A percentile compares a stretch with the other conserved stretches of the same genome.
These are phyloP conservation scores for Gossypium stocksii DNA, from an alignment of 345 rosid genomes.

Conservation along the genomic window DNA sequence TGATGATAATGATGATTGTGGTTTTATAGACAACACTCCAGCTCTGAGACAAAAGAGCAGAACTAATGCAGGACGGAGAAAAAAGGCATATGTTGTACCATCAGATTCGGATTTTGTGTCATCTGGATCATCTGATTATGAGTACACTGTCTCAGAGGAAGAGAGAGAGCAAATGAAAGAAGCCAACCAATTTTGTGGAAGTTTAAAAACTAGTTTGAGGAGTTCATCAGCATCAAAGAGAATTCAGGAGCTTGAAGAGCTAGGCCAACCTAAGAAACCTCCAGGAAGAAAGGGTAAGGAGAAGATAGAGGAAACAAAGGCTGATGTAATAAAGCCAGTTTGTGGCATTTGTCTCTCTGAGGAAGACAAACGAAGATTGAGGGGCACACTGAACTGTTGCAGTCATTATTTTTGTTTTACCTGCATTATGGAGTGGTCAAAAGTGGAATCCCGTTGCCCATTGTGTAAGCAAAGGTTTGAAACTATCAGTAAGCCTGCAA, in stretches of 20 bases:
- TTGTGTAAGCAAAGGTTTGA: not conserved
- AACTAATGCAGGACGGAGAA: not conserved
- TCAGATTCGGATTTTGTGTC: not conserved
- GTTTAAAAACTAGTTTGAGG: not conserved
- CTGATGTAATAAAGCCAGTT: not conserved
- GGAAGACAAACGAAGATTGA: not conserved
- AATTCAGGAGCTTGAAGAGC: not conserved
- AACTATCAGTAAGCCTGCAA: not conserved
- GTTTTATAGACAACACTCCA: not conserved
- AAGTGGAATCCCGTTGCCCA: not conserved
- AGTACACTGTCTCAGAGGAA: not conserved
- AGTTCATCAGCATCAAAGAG: not conserved
- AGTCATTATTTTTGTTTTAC: not conserved
- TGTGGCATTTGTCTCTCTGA: not conserved
- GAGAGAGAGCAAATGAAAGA: not conserved
- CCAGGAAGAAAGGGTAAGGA: not conserved
- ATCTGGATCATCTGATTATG: not conserved
- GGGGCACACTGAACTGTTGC: not conserved
- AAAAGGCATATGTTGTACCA: not conserved
- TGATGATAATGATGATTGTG: not conserved
- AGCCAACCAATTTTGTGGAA: not conserved
- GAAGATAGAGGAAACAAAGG: not conserved
- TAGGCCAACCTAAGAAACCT: not conserved
- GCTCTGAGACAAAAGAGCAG: not conserved
- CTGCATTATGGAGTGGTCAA: not conserved